Evolutionary conservation across 2,329 filamentous ascomycete genomes (phyloP).

Genomic region (Microsporum canis): DNA sequence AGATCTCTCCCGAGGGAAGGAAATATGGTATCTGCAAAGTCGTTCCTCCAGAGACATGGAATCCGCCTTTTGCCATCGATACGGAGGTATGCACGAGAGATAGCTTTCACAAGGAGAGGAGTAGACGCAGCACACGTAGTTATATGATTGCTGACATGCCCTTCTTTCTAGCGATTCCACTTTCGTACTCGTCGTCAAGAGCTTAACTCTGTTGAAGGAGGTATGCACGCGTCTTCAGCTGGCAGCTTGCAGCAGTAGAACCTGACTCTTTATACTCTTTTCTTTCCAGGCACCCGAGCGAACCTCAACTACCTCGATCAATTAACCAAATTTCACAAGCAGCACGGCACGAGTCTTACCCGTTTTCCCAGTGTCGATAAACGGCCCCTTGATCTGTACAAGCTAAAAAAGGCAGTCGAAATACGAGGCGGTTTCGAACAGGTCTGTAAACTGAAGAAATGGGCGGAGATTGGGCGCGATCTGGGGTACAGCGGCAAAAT

Average conservation of each 20-base stretch:
- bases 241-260: conserved; percentile 26
- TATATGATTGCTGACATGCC: not conserved
- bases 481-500: conserved; percentile 98
- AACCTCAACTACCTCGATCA: conserved; percentile 95
- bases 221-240: conserved; percentile 38
- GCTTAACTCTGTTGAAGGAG: conserved; percentile 95
- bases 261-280: conserved; percentile 27
- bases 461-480: conserved; percentile 95
- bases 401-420: conserved; percentile 93
- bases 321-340: conserved; percentile 90
- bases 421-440: conserved; percentile 88
- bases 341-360: conserved; percentile 87
- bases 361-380: conserved; percentile 96
- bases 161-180: conserved; percentile 64
- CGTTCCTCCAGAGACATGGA: conserved; percentile 86
- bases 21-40: conserved; percentile 93
- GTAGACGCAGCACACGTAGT: not conserved
- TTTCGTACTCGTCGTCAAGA: conserved; percentile 94
- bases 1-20: conserved; percentile 73
- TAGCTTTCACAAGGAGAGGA: not conserved
- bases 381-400: conserved; percentile 87
- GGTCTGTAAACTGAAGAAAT: conserved; percentile 96
- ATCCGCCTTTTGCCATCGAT: conserved; percentile 89
- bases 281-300: conserved; percentile 64
- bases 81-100: conserved; percentile 61